Evolutionary conservation across 495 filamentous ascomycete species (phyloP), one percentile per base, ranked within the genome.

Genomic region (Penicillium lagena): DNA sequence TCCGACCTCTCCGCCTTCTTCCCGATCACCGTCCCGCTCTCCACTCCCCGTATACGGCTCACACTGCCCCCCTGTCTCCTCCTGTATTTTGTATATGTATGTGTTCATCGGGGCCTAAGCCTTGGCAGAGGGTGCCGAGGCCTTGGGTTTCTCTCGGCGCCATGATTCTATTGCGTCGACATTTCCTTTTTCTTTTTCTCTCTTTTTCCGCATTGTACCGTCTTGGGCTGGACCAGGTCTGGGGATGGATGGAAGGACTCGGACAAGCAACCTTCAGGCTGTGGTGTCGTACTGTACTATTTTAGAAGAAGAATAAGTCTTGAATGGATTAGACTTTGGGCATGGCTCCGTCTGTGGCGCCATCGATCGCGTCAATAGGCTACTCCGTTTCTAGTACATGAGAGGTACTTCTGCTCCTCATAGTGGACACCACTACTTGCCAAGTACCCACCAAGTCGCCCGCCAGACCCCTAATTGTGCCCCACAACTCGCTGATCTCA

Each of bases 91-190:
- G 51, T 55, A 54, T 50, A 55, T 52, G 47, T 58, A 58, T 50
- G 44, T 55, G 55, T 58, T 58, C 22, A 22, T 22, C 4, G 22
- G 47, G 52, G 42, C 46, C 45, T 55, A 54, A 47, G 51, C 42
- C 41, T 13, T 15, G 32, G 13, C 49, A 28, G 51, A 47, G 39
- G 36, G 33, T 29, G 42, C 28, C 35, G 7, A 40, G 37, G 44
- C 49, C 51, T 56, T 62, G 64, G 61, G 60, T 56, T 64, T 62
- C 58, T 59, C 58, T 67, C 52, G 67, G 63, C 57, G 64, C 57
- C 60, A 63, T 56, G 64, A 51, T 50, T 54, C 61, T 55, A 42
- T 33, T 17, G 37, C 35, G 6, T 49, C 29, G 11, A 40, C 37
- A 34, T 49, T 37, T 12, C 39, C 42, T 12, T 14, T 37, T 27